Evolutionary conservation across 176 grass and related monocot genomes (phyloP).

Genomic region (Tuctoria greenei): DNA sequence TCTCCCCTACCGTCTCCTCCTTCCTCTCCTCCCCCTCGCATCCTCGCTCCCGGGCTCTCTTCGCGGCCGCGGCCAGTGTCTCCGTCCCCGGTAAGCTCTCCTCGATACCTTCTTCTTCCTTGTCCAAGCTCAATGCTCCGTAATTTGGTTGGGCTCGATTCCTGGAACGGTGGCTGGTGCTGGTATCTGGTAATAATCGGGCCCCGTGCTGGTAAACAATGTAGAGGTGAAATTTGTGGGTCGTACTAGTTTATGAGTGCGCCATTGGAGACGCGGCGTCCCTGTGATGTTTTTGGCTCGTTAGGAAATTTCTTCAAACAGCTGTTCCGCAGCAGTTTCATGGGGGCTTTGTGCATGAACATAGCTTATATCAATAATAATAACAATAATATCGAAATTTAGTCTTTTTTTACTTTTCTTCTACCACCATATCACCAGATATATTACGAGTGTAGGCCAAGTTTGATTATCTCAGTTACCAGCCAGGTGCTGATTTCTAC

Average conservation of each 20-base stretch:
- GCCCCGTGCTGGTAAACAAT: neutral
- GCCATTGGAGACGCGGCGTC: neutral
- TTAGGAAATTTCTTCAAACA: constrained; percentile 51
- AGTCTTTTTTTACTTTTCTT: neutral
- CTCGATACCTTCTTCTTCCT: neutral
- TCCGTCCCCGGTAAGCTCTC: constrained; percentile 26
- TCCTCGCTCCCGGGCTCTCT: constrained; percentile 8
- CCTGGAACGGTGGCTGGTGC: neutral
- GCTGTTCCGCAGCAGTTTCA: neutral
- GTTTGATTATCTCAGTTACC: neutral
- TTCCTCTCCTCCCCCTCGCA: constrained; percentile 38
- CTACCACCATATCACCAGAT: neutral
- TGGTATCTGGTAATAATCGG: neutral
- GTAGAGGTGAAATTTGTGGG: neutral
- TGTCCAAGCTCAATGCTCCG: neutral
- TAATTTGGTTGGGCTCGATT: neutral
- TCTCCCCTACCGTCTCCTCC: constrained; percentile 59
- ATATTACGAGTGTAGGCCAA: neutral
- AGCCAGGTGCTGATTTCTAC: neutral
- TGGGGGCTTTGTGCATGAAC: neutral
- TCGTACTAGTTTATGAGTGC: neutral
- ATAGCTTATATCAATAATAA: neutral
- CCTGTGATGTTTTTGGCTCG: neutral
- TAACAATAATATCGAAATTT: too few species aligned
- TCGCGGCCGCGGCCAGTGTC: neutral